Conservation (phyloP, 2,329 filamentous ascomycete genomes). For the Magnaporthiopsis poae region DNA sequence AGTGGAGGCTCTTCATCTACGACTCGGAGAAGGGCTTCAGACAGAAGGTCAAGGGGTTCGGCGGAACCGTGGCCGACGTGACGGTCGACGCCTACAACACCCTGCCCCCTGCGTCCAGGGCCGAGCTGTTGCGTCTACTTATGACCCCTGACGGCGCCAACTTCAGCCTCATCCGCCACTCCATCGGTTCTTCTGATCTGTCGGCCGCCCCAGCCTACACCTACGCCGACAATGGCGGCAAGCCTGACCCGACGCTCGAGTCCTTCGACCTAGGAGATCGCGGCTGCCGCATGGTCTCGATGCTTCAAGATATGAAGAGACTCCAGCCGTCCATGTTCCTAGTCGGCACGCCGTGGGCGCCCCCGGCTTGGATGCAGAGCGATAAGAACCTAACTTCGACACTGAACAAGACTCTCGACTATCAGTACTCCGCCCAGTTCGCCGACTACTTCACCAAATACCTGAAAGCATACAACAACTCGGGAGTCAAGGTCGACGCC, state of each 20-base stretch:
- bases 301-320: slow-evolving; percentile 26
- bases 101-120: slow-evolving; percentile 21
- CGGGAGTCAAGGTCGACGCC: slow-evolving; percentile 28
- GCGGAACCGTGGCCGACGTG: slow-evolving; percentile 32
- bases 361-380: slow-evolving; percentile 34
- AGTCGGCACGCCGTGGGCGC: slow-evolving; percentile 29
- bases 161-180: slow-evolving; percentile 31
- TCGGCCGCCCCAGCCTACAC: slow-evolving; percentile 29
- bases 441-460: slow-evolving; percentile 33
- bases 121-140: slow-evolving; percentile 25
- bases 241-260: slow-evolving; percentile 20
- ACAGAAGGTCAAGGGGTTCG: slow-evolving; percentile 31
- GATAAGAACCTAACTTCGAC: slow-evolving; percentile 16
- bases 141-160: slow-evolving; percentile 28
- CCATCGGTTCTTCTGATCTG: slow-evolving; percentile 30
- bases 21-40: slow-evolving; percentile 28
- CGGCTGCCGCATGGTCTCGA: slow-evolving; percentile 27
- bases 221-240: slow-evolving; percentile 27
- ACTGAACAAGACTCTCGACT: slow-evolving; percentile 28
- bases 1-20: slow-evolving; percentile 29
- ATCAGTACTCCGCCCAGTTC: slow-evolving; percentile 24
- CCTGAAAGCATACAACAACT: slow-evolving; percentile 27
- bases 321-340: slow-evolving; percentile 27
- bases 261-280: slow-evolving; percentile 28
- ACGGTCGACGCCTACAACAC: slow-evolving; percentile 29